These are phyloP conservation scores for Canavalia ensiformis DNA, from an alignment of 306 rosid genomes.

Conservation along the genomic window DNA sequence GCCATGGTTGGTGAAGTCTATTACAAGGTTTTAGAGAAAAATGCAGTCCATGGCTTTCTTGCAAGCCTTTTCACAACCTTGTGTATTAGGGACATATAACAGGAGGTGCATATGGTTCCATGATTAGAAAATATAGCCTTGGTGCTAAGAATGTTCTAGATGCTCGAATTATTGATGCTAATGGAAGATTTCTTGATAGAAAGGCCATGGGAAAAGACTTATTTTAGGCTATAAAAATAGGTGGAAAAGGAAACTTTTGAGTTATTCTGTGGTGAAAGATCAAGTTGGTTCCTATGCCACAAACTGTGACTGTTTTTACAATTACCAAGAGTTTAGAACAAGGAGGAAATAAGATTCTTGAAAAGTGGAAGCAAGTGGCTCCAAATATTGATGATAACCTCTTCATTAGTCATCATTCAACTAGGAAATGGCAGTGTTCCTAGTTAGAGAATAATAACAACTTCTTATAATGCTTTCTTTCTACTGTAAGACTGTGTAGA, in stretches of 20 bases:
- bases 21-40: slow-evolving; percentile 61
- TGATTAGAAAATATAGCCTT: slow-evolving; percentile 76
- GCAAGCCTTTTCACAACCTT: slow-evolving; percentile 71
- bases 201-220: slow-evolving; percentile 72
- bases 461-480: slow-evolving; percentile 54
- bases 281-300: slow-evolving; percentile 66
- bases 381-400: slow-evolving; percentile 59
- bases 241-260: slow-evolving; percentile 78
- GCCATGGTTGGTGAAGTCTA: slow-evolving; percentile 74
- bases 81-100: slow-evolving; percentile 76
- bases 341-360: slow-evolving; percentile 59
- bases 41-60: slow-evolving; percentile 65
- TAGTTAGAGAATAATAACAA: slow-evolving; percentile 48
- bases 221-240: slow-evolving; percentile 84
- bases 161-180: slow-evolving; percentile 61
- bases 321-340: slow-evolving; percentile 56
- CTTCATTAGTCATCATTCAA: slow-evolving; percentile 54
- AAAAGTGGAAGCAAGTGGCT: slow-evolving; percentile 68
- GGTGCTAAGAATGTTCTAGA: slow-evolving; percentile 68
- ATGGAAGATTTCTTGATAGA: slow-evolving; percentile 68
- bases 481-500: slow-evolving; percentile 66
- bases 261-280: slow-evolving; percentile 72
- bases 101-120: slow-evolving; percentile 80
- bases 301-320: slow-evolving; percentile 65
- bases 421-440: slow-evolving; percentile 38